Conservation (phyloP, 371 early-diverging fungal genomes). For the Mucor plumbeus region DNA sequence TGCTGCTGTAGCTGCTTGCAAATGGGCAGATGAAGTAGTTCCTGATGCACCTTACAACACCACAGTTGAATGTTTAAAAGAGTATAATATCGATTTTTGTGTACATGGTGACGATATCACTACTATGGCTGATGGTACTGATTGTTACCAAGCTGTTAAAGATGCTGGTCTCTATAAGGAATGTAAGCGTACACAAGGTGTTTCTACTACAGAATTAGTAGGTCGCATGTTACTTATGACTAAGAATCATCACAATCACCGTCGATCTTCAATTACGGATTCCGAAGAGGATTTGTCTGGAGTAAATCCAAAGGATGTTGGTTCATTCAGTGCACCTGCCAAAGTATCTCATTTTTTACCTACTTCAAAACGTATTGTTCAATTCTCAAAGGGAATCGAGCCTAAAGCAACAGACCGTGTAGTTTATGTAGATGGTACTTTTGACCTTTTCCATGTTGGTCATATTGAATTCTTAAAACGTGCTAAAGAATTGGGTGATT, state of each 20-base stretch:
- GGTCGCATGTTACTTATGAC: conserved; percentile 95
- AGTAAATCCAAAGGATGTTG: conserved; percentile 67
- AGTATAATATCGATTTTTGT: conserved; percentile 89
- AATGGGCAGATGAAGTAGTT: conserved; percentile 96
- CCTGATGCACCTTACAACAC: conserved; percentile 94
- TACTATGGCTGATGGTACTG: conserved; percentile 92
- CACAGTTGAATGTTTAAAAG: conserved; percentile 78
- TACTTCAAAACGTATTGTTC: conserved; percentile 84
- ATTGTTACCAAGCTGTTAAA: conserved; percentile 95
- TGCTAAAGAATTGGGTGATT: conserved; percentile 87
- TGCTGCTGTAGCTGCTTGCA: conserved; percentile 94
- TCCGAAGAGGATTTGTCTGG: conserved; percentile 56
- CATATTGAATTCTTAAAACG: conserved; percentile 93
- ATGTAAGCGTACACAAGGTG: conserved; percentile 92
- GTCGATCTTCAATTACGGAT: conserved; percentile 29
- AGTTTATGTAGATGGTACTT: conserved; percentile 96
- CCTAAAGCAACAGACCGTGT: conserved; percentile 70
- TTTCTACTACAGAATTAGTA: conserved; percentile 95
- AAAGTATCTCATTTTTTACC: conserved; percentile 87
- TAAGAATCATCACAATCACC: conserved; percentile 81
- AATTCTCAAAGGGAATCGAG: conserved; percentile 84
- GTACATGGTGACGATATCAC: conserved; percentile 98
- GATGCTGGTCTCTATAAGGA: conserved; percentile 93
- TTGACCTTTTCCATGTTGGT: conserved; percentile 97
- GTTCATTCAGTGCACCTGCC: conserved; percentile 50